Evolutionary conservation across 345 rosid species (phyloP), one percentile per base, ranked within the genome.

Genomic region (Cardiospermum halicacabum): DNA sequence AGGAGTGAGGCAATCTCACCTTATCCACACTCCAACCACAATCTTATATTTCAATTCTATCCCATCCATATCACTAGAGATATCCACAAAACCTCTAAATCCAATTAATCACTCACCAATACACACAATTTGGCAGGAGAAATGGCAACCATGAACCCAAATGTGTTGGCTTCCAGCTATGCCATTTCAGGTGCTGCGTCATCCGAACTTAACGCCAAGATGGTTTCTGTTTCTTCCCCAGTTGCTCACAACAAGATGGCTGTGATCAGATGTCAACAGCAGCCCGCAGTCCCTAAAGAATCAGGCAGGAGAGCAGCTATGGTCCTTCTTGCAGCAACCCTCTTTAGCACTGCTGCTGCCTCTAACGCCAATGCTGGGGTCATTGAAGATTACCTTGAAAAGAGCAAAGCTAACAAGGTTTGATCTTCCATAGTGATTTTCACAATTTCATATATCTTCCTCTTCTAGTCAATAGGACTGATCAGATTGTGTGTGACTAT

Each of bases 391-490:
- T 94, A 94, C 86, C 96, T 91, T n/a, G 96, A 91, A 73, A 94
- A 60, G 88, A 91, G 97, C 91, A 89, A 89, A 74, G 78, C 85
- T 67, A 91, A 94, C 93, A 94, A 91, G 96, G 97, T 94, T 70
- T 58, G 59, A 53, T 71, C 54, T 2, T 24, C 21, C 19, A n/a
- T n/a, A n/a, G n/a, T n/a, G n/a, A n/a, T n/a, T n/a, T n/a, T n/a
- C n/a, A n/a, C n/a, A n/a, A n/a, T n/a, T n/a, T n/a, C n/a, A n/a
- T n/a, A n/a, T n/a, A n/a, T n/a, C 24, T 19, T 26, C 36, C 4
- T 6, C 24, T 56, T 36, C 39, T 34, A 34, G 39, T 34, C 10
- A 34, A 34, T 34, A n/a, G n/a, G n/a, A 34, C 39, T 45, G 3
- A 45, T 18, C 50, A n/a, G 50, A n/a, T 45, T 19, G 50, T 16